These are phyloP conservation scores for Gracilaria caudata DNA, from an alignment of 23 red algal genomes.

Conservation along the genomic window DNA sequence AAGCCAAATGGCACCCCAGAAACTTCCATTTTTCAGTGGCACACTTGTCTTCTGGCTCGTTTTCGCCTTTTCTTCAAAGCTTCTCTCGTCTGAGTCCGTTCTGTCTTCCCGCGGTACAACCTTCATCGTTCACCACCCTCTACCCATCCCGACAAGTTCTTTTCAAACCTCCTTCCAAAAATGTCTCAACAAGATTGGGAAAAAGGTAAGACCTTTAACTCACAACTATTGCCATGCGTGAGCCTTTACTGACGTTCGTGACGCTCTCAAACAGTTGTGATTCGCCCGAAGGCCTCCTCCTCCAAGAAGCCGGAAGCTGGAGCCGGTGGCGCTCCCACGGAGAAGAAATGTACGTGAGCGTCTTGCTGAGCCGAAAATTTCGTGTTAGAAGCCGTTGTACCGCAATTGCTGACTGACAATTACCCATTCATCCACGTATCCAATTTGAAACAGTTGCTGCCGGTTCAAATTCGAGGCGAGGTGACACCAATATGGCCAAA, in stretches of 20 bases:
- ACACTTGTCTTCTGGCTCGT: not conserved
- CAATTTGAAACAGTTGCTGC: slow-evolving; percentile 37
- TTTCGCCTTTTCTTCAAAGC: not conserved
- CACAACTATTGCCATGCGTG: no score
- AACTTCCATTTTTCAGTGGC: not conserved
- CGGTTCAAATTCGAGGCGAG: slow-evolving; percentile 59
- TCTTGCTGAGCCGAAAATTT: not conserved
- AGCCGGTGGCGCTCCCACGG: slow-evolving; percentile 33
- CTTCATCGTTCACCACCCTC: not conserved
- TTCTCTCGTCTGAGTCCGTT: not conserved
- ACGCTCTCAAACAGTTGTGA: slow-evolving; percentile 40
- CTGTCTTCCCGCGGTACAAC: no score
- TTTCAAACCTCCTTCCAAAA: not conserved
- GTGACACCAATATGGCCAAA: slow-evolving; percentile 75
- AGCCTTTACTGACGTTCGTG: not conserved
- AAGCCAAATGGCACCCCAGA: not conserved
- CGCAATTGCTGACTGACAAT: not conserved
- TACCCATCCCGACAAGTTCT: not conserved
- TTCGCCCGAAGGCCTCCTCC: slow-evolving; percentile 53
- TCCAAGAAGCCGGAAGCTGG: slow-evolving; percentile 29
- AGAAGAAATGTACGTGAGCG: slow-evolving; percentile 66
- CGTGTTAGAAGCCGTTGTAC: not conserved
- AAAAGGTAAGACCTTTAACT: not conserved
- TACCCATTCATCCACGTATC: not conserved
- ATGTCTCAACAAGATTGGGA: slow-evolving; percentile 36